Evolutionary conservation across 2,329 filamentous ascomycete species (phyloP).

Genomic region (Pseudodiploospora longispora): DNA sequence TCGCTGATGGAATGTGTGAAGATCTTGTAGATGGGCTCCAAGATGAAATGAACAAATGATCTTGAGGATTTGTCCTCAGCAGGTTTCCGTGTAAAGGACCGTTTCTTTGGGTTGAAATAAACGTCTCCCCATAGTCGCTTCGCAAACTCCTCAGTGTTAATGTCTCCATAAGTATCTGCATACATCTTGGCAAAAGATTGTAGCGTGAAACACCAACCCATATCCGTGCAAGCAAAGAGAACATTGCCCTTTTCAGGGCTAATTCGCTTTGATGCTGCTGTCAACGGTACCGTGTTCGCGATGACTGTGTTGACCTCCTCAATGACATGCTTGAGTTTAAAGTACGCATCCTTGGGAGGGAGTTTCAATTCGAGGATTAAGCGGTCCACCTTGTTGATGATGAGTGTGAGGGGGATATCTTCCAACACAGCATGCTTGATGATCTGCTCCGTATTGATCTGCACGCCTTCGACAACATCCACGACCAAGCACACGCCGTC

Average conservation of each 20-base stretch:
- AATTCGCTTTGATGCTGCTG: conserved; percentile 69
- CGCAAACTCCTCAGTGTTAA: conserved; percentile 78
- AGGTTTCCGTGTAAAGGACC: conserved; percentile 84
- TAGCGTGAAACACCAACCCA: conserved; percentile 96
- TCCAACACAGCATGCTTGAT: conserved; percentile 93
- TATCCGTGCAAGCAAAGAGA: conserved; percentile 85
- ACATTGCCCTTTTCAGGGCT: conserved; percentile 98
- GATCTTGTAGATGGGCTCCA: conserved; percentile 96
- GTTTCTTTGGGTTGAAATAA: conserved; percentile 85
- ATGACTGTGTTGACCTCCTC: conserved; percentile 97
- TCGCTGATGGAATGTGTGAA: conserved; percentile 93
- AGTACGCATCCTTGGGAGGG: conserved; percentile 92
- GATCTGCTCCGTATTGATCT: conserved; percentile 92
- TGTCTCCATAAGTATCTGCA: conserved; percentile 72
- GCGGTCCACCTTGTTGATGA: conserved; percentile 97
- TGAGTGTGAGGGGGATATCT: conserved; percentile 77
- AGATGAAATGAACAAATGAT: conserved; percentile 87
- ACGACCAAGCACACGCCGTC: conserved; percentile 92
- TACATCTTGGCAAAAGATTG: conserved; percentile 96
- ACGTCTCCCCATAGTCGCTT: conserved; percentile 90
- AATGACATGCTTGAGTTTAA: conserved; percentile 97
- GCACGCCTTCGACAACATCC: conserved; percentile 97
- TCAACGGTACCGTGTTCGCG: conserved; percentile 74
- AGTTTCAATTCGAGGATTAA: conserved; percentile 90
- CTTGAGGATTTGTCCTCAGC: conserved; percentile 73